These are phyloP conservation scores for Citropsis articulata DNA, from an alignment of 345 rosid species.

Conservation along the genomic window DNA sequence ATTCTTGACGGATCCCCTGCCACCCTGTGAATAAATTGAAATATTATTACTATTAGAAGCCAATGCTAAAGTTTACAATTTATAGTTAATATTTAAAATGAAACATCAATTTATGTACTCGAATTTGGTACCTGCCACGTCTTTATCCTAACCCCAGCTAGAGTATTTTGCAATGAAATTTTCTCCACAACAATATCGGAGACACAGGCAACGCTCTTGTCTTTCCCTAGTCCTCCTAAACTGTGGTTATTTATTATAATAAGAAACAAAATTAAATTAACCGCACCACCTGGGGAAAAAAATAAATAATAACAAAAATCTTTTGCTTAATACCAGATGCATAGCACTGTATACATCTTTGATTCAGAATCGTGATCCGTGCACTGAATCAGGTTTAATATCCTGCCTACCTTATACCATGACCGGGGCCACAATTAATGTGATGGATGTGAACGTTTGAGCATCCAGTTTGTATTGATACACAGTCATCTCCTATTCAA, in stretches of 20 bases:
- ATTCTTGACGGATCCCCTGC: slow-evolving; percentile 70
- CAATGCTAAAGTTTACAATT: neutral
- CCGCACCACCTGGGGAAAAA: too few species aligned
- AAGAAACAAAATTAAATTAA: neutral
- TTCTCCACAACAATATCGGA: slow-evolving; percentile 62
- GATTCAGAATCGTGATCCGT: too few species aligned
- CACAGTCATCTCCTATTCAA: slow-evolving; percentile 78
- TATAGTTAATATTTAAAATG: neutral
- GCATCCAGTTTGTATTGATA: slow-evolving; percentile 89
- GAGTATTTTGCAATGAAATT: slow-evolving; percentile 49
- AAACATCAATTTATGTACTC: neutral
- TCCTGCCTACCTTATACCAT: slow-evolving; percentile 66
- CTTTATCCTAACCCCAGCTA: slow-evolving; percentile 78
- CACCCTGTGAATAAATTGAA: slow-evolving; percentile 46
- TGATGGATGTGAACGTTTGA: slow-evolving; percentile 72
- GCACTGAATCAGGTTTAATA: too few species aligned
- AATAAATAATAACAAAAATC: neutral
- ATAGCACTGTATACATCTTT: too few species aligned
- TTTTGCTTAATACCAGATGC: neutral
- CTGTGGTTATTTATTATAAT: slow-evolving; percentile 30
- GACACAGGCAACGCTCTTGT: slow-evolving; percentile 68
- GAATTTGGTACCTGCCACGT: slow-evolving; percentile 74
- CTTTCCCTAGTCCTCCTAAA: slow-evolving; percentile 78
- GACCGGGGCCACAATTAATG: slow-evolving; percentile 87
- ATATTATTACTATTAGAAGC: neutral